Conservation (phyloP, 192 early-diverging fungal species). For the Dissophora globulifera region DNA sequence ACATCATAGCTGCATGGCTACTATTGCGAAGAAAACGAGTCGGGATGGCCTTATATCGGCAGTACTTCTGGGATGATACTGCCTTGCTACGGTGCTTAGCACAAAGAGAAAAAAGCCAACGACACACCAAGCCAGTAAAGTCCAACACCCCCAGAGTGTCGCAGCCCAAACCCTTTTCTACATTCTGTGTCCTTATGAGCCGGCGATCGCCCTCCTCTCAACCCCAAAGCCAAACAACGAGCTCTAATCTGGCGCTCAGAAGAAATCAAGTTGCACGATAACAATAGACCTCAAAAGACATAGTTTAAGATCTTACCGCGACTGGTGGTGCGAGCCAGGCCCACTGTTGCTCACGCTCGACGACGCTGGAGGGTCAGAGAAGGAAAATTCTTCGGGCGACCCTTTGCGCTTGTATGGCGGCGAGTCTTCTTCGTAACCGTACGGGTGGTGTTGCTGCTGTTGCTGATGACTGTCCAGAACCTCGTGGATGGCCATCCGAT, state of each 20-base stretch:
- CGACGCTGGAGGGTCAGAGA: constrained; percentile 42
- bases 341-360: constrained; percentile 9
- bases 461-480: constrained; percentile 35
- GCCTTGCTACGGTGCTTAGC: too few species aligned
- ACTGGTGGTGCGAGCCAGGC: constrained; percentile 11
- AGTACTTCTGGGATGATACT: too few species aligned
- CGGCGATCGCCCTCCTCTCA: background rate
- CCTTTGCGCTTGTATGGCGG: constrained; percentile 45
- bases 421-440: constrained; percentile 41
- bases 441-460: constrained; percentile 23
- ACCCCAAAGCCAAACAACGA: background rate
- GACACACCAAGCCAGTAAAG: too few species aligned
- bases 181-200: background rate
- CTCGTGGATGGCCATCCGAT: constrained; percentile 50
- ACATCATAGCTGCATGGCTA: too few species aligned
- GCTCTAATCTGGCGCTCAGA: constrained; percentile 5
- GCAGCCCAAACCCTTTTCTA: background rate
- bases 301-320: constrained; percentile 15
- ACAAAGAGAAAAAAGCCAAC: too few species aligned
- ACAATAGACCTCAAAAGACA: constrained; percentile 1
- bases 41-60: too few species aligned
- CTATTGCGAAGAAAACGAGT: too few species aligned
- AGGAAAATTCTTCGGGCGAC: constrained; percentile 42
- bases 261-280: background rate
- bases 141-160: too few species aligned